phyloP scores from a whole-genome alignment of 441 rosid genomes.

The Populus hybrid region DNA sequence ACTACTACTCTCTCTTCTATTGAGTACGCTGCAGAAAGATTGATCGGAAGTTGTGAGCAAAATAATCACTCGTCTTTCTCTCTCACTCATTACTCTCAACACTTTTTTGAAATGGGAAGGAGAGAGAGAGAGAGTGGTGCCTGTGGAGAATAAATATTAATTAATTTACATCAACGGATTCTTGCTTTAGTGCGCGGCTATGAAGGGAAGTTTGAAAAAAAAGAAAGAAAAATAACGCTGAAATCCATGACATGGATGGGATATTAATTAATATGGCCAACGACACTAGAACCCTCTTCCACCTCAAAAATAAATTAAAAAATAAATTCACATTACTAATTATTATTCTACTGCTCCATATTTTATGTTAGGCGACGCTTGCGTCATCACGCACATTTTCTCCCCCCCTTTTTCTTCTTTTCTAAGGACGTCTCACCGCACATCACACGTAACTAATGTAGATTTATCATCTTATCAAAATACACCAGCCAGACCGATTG shows the following conservation, averaged over 20 bases:
- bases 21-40: not conserved
- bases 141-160: not conserved
- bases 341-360: not conserved
- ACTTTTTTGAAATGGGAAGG: no score
- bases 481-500: not conserved
- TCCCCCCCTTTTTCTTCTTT: not conserved
- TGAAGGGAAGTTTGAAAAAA: constrained; percentile 42
- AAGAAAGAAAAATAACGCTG: not conserved
- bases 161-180: constrained; percentile 53
- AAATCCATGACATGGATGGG: constrained; percentile 32
- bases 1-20: not conserved
- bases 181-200: constrained; percentile 75
- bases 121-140: no score
- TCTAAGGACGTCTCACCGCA: not conserved
- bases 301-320: not conserved
- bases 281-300: not conserved
- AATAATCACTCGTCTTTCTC: not conserved
- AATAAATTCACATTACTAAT: not conserved
- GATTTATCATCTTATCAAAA: not conserved
- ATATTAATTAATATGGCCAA: constrained; percentile 22
- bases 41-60: not conserved
- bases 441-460: not conserved
- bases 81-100: not conserved
- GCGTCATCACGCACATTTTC: not conserved
- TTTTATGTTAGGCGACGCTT: not conserved